Evolutionary conservation across 176 grass and related monocot genomes (phyloP).

Genomic region (Carex kokanica): DNA sequence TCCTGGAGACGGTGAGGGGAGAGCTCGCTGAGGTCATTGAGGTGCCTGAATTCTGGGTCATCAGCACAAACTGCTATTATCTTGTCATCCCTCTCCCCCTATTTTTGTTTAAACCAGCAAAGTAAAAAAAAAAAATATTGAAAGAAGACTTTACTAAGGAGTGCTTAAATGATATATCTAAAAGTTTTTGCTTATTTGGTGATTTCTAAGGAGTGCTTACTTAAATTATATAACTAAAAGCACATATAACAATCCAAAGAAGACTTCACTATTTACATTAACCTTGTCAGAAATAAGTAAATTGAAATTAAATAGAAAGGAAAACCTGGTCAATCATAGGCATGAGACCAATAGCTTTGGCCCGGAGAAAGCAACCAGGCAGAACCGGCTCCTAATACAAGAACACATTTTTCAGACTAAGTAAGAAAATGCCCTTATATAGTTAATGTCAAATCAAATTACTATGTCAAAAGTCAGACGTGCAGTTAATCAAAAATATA

Average conservation of each 20-base stretch:
- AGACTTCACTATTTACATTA: not conserved
- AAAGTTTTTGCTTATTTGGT: not conserved
- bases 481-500: not conserved
- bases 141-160: not conserved
- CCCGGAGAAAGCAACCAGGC: conserved; percentile 62
- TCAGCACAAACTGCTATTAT: conserved; percentile 77
- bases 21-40: conserved; percentile 56
- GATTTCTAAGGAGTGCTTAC: not conserved
- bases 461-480: not conserved
- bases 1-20: conserved; percentile 65
- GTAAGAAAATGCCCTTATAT: not conserved
- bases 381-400: conserved; percentile 52
- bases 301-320: not conserved
- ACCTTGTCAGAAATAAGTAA: not conserved
- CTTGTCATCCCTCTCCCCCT: conserved; percentile 73
- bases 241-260: not conserved
- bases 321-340: conserved; percentile 75
- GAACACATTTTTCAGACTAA: not conserved
- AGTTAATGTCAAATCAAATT: not conserved
- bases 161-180: not conserved
- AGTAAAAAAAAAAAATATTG: not conserved
- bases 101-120: not conserved
- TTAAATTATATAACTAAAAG: not conserved
- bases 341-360: conserved; percentile 74
- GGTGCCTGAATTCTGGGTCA: conserved; percentile 64